Percentiles rank a stretch among this genome's conserved stretches.
phyloP scores from a whole-genome alignment of 1,284 basidiomycete genomes.

The Ustilago cynodontis region DNA sequence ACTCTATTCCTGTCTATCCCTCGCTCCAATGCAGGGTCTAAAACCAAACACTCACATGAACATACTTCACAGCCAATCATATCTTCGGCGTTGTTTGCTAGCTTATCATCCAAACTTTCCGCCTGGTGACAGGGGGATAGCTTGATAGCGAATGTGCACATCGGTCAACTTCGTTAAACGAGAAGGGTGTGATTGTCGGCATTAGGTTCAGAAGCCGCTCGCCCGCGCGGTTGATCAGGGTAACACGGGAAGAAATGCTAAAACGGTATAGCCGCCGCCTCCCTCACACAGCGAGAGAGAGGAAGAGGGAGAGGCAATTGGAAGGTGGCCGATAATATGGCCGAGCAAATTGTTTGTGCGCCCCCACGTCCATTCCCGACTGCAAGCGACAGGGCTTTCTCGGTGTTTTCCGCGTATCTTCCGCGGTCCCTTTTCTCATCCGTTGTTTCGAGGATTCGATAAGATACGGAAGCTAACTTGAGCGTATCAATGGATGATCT shows the following conservation, averaged over 20 bases:
- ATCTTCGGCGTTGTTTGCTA: constrained; percentile 1
- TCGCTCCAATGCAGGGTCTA: constrained; percentile 1
- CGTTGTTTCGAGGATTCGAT: no score
- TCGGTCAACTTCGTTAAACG: constrained; percentile 1
- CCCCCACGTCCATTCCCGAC: background rate
- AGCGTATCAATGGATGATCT: background rate
- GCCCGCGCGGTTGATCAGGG: background rate
- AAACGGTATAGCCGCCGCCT: background rate
- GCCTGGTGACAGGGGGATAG: background rate
- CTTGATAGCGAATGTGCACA: background rate
- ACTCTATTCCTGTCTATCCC: background rate
- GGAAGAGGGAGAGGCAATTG: no score
- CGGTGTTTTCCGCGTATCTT: constrained; percentile 1
- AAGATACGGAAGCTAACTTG: no score
- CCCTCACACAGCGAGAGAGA: background rate
- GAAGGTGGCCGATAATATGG: background rate
- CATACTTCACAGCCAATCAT: background rate
- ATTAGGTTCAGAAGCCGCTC: constrained; percentile 10
- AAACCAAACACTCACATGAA: background rate
- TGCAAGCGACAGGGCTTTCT: background rate
- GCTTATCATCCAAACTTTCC: background rate
- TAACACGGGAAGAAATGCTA: background rate
- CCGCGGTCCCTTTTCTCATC: background rate
- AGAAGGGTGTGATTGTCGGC: background rate
- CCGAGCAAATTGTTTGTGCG: background rate